phyloP scores from a whole-genome alignment of 352 stramenopile genomes.

The Phytophthora nicotianae region DNA sequence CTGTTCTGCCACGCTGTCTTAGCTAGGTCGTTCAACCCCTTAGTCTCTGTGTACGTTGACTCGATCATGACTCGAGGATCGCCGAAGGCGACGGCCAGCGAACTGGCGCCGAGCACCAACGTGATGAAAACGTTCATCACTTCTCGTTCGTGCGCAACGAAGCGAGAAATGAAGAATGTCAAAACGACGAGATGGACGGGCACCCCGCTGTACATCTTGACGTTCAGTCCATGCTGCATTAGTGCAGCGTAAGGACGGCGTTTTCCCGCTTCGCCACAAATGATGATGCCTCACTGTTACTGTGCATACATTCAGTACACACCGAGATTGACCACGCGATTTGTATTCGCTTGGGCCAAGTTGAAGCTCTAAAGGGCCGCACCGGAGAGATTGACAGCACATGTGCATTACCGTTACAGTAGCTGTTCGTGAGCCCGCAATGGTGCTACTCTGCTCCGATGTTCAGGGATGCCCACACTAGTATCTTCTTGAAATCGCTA shows the following conservation, averaged over 20 bases:
- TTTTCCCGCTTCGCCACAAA: constrained; percentile 1
- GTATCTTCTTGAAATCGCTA: neutral
- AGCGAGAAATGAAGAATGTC: constrained; percentile 21
- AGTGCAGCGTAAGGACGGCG: constrained; percentile 11
- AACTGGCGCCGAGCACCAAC: constrained; percentile 15
- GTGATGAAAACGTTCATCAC: constrained; percentile 22
- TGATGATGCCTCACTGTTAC: neutral
- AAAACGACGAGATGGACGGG: constrained; percentile 10
- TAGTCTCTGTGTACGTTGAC: constrained; percentile 31
- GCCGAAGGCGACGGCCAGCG: constrained; percentile 11
- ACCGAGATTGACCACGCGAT: constrained; percentile 20
- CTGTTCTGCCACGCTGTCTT: constrained; percentile 23
- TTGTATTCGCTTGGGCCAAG: constrained; percentile 9
- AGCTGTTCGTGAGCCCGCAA: neutral
- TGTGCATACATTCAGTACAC: too few relatives aligned
- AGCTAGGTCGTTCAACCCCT: constrained; percentile 37
- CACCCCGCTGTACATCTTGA: constrained; percentile 14
- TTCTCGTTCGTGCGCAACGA: neutral
- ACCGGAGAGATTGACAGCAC: neutral
- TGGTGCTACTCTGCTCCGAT: neutral
- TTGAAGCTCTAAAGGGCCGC: constrained; percentile 4
- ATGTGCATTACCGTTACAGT: neutral
- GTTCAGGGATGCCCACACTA: too few relatives aligned
- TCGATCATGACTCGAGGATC: constrained; percentile 37
- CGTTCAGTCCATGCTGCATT: constrained; percentile 23